Evolutionary conservation across 805 yeast genomes (phyloP).

Genomic region (Yarrowia alimentaria): DNA sequence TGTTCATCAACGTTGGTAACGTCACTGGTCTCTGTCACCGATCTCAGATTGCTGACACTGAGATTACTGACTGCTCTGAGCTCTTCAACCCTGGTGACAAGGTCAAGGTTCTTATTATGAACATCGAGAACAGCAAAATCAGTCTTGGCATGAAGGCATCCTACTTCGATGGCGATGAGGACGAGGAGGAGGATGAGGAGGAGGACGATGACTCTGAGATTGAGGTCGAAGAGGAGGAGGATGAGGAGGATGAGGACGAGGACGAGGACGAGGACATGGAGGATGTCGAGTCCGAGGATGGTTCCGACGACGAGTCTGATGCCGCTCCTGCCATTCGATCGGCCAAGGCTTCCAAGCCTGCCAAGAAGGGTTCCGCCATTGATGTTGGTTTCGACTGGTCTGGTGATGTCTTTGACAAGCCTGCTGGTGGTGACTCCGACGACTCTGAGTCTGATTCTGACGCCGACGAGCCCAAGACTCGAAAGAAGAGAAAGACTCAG

Average conservation of each 20-base stretch:
- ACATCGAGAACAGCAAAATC: conserved; percentile 59
- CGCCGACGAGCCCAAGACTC: conserved; percentile 40
- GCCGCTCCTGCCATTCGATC: conserved; percentile 36
- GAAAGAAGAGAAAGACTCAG: conserved; percentile 47
- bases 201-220: conserved; percentile 33
- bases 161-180: conserved; percentile 54
- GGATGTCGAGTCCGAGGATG: conserved; percentile 41
- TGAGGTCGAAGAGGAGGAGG: conserved; percentile 35
- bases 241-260: conserved; percentile 34
- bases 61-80: conserved; percentile 54
- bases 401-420: conserved; percentile 77
- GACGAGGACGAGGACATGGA: conserved; percentile 38
- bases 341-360: conserved; percentile 1
- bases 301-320: conserved; percentile 39
- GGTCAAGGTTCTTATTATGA: conserved; percentile 79
- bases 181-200: conserved; percentile 38
- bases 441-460: conserved; percentile 57
- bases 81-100: conserved; percentile 87
- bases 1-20: conserved; percentile 70
- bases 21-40: conserved; percentile 86
- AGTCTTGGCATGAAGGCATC: conserved; percentile 95
- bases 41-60: conserved; percentile 68
- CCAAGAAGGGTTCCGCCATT: conserved; percentile 53
- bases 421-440: conserved; percentile 44
- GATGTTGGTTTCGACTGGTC: conserved; percentile 95